Evolutionary conservation across 1,284 basidiomycete species (phyloP).

Genomic region (Apiotrichum mycotoxinovorans): DNA sequence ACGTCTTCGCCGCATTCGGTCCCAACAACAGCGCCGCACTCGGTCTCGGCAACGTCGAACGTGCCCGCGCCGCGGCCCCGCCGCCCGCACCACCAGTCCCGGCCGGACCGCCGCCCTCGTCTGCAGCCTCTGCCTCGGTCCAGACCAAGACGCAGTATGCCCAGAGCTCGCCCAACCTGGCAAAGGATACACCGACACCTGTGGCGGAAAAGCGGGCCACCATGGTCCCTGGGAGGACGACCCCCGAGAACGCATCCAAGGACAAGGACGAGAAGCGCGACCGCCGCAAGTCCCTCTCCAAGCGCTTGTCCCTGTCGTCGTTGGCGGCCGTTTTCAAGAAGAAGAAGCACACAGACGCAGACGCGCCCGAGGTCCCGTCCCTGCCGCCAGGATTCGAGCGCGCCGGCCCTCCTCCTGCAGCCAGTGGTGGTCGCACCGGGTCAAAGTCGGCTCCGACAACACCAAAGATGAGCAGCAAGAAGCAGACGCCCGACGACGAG

Average conservation of each 20-base stretch:
- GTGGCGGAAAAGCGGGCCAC: too few species aligned
- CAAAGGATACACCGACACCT: not conserved
- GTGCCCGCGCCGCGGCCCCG: not conserved
- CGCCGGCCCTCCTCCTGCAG: not conserved
- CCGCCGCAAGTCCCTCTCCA: conserved; percentile 6
- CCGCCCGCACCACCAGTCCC: not conserved
- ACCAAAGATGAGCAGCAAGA: not conserved
- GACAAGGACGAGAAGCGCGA: conserved; percentile 1
- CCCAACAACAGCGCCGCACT: not conserved
- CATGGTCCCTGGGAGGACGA: not conserved
- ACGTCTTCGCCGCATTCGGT: conserved; percentile 19
- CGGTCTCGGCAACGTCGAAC: not conserved
- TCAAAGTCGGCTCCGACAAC: not conserved
- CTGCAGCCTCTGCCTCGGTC: not conserved
- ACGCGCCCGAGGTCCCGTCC: conserved; percentile 10
- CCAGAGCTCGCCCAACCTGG: not conserved
- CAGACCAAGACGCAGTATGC: not conserved
- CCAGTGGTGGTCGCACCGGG: not conserved
- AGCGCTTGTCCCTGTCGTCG: conserved; percentile 14
- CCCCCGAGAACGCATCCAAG: too few species aligned
- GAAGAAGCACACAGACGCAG: conserved; percentile 2
- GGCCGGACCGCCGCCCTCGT: not conserved
- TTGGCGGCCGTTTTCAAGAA: conserved; percentile 10
- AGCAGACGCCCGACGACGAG: not conserved
- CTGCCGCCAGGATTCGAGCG: conserved; percentile 2